phyloP scores from a whole-genome alignment of 805 yeast species.

The Metschnikowia noctiluminum region DNA sequence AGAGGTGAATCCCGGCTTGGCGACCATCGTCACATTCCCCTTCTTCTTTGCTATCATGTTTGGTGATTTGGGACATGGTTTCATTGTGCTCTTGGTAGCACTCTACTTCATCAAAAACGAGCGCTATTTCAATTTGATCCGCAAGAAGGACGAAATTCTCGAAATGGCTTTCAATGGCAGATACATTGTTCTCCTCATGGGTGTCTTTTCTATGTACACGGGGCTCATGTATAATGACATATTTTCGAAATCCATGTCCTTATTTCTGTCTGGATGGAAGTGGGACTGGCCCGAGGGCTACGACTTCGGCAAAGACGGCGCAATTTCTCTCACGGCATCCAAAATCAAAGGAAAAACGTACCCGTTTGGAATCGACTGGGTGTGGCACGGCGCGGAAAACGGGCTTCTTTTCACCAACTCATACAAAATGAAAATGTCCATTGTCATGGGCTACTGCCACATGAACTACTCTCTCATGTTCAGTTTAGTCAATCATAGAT shows the following conservation, averaged over 20 bases:
- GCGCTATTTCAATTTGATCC: constrained; percentile 45
- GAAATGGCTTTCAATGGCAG: constrained; percentile 77
- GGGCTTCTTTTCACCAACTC: constrained; percentile 67
- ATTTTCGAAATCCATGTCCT: constrained; percentile 64
- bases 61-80: constrained; percentile 81
- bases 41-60: constrained; percentile 83
- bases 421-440: constrained; percentile 73
- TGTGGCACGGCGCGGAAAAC: constrained; percentile 81
- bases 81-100: constrained; percentile 57
- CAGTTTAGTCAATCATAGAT: constrained; percentile 59
- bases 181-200: constrained; percentile 68
- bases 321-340: constrained; percentile 41
- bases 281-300: constrained; percentile 50
- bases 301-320: constrained; percentile 24
- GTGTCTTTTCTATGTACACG: constrained; percentile 68
- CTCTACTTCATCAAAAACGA: constrained; percentile 54
- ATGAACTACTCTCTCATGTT: constrained; percentile 70
- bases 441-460: constrained; percentile 71
- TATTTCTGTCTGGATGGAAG: constrained; percentile 69
- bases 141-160: constrained; percentile 66
- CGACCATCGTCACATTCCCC: constrained; percentile 73
- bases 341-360: constrained; percentile 47
- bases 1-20: constrained; percentile 73
- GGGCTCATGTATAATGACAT: constrained; percentile 72
- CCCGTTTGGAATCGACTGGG: constrained; percentile 64